These are phyloP conservation scores for Microcyclosporella mali DNA, from an alignment of 2,329 filamentous ascomycete species.

Conservation along the genomic window DNA sequence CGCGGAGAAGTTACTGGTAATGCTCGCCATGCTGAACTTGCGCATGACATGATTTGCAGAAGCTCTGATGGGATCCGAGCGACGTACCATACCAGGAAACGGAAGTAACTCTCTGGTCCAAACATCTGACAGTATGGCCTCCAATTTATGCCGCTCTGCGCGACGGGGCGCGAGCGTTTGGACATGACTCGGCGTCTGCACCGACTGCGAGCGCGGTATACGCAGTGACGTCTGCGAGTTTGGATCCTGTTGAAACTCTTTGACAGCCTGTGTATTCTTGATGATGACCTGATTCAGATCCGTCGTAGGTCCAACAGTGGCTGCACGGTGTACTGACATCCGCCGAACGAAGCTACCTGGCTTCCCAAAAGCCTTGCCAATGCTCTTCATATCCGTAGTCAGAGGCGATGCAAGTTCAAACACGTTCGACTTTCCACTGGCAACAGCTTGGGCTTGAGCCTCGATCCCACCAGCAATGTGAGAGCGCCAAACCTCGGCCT, in stretches of 20 bases:
- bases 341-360: conserved; percentile 59
- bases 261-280: conserved; percentile 71
- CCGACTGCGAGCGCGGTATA: conserved; percentile 72
- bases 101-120: conserved; percentile 79
- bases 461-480: conserved; percentile 53
- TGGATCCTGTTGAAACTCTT: conserved; percentile 42
- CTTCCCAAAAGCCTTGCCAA: conserved; percentile 70
- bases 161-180: conserved; percentile 68
- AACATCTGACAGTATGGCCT: conserved; percentile 66
- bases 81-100: conserved; percentile 71
- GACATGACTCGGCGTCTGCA: conserved; percentile 62
- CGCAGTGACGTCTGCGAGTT: conserved; percentile 41
- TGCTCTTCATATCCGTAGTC: conserved; percentile 62
- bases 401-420: conserved; percentile 57
- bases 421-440: conserved; percentile 43
- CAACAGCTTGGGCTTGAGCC: conserved; percentile 46
- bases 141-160: conserved; percentile 69
- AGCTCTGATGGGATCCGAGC: conserved; percentile 63
- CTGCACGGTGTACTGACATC: conserved; percentile 72
- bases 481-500: conserved; percentile 73
- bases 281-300: conserved; percentile 72
- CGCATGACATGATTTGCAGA: conserved; percentile 84
- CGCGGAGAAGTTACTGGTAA: conserved; percentile 70
- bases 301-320: conserved; percentile 64
- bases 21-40: conserved; percentile 76